Evolutionary conservation across 306 rosid genomes (phyloP), one percentile per base, ranked within the genome.

Genomic region (Phaseolus lunatus): DNA sequence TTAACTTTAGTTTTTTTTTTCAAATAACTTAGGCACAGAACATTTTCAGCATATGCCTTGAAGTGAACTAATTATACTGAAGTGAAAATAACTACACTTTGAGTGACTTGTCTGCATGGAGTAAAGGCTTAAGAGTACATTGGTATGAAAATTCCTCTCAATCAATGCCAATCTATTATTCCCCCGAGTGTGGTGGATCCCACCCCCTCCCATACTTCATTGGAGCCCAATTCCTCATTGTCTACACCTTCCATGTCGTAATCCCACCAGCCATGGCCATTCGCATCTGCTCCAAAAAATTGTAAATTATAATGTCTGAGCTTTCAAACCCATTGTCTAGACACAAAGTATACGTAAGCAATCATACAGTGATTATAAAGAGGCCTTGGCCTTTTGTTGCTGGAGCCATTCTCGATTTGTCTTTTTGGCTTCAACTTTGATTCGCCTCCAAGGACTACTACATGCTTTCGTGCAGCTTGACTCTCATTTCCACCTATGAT

Each of bases 211-310:
- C 98, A 94, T 41, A 88, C 93, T 76, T 94, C 97, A 84, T 49
- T 87, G 80, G 74, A 59, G 22, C 97, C 97, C 15, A 94, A 83
- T 85, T 81, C 96, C 83, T 89, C 96, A 26, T 81, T 88, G 82
- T 92, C 97, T 81, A 94, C 76, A 31, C 97, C 98, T 81, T 92
- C 98, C 97, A 88, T 90, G 83, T 90, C 79, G 61, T 80, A 63
- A 85, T 92, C 96, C 98, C 98, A 94, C 92, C 93, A 92, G 49
- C 98, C 98, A 15, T 85, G 14, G n/a, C 98, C 98, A 76, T 91
- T 89, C 67, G 87, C 89, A 88, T 94, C 96, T 94, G 89, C 61
- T 14, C 75, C 24, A 61, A 78, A 62, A 62, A 54, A 29, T 72
- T 31, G 49, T 47, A 48, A 59, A 72, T 1, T 61, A 70, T 73